phyloP scores from a whole-genome alignment of 2,329 filamentous ascomycete species.

The Neonectria sp. region DNA sequence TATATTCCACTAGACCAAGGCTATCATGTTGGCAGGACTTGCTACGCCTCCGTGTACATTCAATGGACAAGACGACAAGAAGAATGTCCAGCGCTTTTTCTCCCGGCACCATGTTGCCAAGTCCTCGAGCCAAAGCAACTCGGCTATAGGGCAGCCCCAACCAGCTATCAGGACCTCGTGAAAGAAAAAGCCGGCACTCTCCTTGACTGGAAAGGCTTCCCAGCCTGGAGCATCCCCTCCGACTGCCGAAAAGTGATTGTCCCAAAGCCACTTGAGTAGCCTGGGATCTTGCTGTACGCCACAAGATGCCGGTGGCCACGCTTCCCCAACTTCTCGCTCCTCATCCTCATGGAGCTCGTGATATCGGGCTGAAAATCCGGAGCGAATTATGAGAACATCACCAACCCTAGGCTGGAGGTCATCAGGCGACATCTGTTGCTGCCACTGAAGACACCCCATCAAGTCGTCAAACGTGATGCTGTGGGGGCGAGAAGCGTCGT shows the following conservation, averaged over 20 bases:
- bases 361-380: slow-evolving; percentile 19
- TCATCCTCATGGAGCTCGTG: slow-evolving; percentile 17
- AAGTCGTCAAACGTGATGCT: slow-evolving; percentile 18
- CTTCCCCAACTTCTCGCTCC: slow-evolving; percentile 18
- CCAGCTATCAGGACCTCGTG: slow-evolving; percentile 27
- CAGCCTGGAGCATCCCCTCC: slow-evolving; percentile 21
- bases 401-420: slow-evolving; percentile 9
- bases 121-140: slow-evolving; percentile 24
- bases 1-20: slow-evolving; percentile 4
- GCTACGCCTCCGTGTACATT: slow-evolving; percentile 25
- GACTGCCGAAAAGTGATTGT: slow-evolving; percentile 25
- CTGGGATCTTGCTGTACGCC: slow-evolving; percentile 20
- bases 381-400: slow-evolving; percentile 18
- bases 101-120: slow-evolving; percentile 9
- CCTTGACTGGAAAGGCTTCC: slow-evolving; percentile 19
- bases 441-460: slow-evolving; percentile 21
- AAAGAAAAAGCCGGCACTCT: slow-evolving; percentile 18
- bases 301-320: slow-evolving; percentile 30
- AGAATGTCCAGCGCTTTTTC: slow-evolving; percentile 25
- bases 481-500: slow-evolving; percentile 17
- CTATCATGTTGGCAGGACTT: slow-evolving; percentile 29
- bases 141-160: slow-evolving; percentile 24
- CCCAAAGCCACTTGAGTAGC: slow-evolving; percentile 24
- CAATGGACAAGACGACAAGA: slow-evolving; percentile 24
- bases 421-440: slow-evolving; percentile 6